Conservation (phyloP, 257 asterid species). For the Solanum tacnaense region DNA sequence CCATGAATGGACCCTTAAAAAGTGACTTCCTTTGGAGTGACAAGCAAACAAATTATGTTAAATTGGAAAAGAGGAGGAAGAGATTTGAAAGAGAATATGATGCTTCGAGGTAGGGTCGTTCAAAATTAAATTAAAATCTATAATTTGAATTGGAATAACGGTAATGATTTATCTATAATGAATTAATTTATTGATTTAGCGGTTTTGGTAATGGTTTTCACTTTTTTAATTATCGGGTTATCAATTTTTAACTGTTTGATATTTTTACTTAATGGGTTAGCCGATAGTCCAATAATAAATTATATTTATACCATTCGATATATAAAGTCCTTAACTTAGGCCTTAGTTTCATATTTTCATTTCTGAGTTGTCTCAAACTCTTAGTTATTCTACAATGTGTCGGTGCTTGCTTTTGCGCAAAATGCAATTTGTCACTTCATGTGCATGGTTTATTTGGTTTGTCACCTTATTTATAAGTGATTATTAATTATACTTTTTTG, state of each 20-base stretch:
- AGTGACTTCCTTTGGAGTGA: not conserved
- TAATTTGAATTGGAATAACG: not conserved
- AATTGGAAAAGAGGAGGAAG: not conserved
- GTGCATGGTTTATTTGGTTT: not conserved
- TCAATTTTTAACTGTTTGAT: not conserved
- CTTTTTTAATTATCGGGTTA: too few species aligned
- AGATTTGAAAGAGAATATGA: not conserved
- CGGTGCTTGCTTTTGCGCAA: not conserved
- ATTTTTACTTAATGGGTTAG: too few species aligned
- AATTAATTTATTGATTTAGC: too few species aligned
- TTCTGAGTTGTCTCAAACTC: not conserved
- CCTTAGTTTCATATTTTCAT: not conserved
- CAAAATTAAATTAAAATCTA: too few species aligned
- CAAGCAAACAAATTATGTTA: not conserved
- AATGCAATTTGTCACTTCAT: too few species aligned
- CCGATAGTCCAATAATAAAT: not conserved
- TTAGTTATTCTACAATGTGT: too few species aligned
- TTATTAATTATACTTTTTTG: too few species aligned
- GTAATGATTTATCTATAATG: too few species aligned
- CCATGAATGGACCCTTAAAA: not conserved
- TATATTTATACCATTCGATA: not conserved
- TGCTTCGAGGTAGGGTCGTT: not conserved
- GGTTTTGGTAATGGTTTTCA: too few species aligned
- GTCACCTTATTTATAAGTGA: not conserved
- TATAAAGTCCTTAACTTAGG: not conserved